These are phyloP conservation scores for Apiotrichum mycotoxinovorans DNA, from an alignment of 1,284 basidiomycete genomes.

Conservation along the genomic window DNA sequence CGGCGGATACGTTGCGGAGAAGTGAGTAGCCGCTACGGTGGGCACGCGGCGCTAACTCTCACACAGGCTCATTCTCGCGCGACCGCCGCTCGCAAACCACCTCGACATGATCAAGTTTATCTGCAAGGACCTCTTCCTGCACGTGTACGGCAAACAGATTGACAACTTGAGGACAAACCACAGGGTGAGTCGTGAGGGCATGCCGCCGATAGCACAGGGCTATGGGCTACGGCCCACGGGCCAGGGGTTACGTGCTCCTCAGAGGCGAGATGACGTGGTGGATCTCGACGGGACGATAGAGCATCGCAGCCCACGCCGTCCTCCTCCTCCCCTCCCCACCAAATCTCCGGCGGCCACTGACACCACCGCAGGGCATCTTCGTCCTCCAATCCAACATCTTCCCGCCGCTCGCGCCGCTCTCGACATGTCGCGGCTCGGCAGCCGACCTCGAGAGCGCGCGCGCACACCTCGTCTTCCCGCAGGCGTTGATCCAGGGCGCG, in stretches of 20 bases:
- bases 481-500: constrained; percentile 77
- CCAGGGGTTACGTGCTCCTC: too few species aligned
- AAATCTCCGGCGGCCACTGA: neutral
- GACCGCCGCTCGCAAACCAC: constrained; percentile 71
- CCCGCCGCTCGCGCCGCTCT: constrained; percentile 72
- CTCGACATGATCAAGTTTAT: constrained; percentile 91
- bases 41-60: neutral
- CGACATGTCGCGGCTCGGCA: constrained; percentile 63
- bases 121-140: constrained; percentile 76
- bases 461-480: constrained; percentile 73
- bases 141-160: constrained; percentile 67
- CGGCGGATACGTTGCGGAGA: constrained; percentile 77
- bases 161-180: constrained; percentile 94
- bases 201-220: too few species aligned
- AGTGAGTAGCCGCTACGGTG: constrained; percentile 54
- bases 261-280: too few species aligned
- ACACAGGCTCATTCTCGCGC: constrained; percentile 68
- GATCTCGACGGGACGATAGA: too few species aligned
- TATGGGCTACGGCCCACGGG: too few species aligned
- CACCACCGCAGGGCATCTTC: constrained; percentile 69
- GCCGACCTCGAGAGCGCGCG: constrained; percentile 70
- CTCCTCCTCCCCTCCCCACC: neutral
- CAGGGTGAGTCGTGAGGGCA: constrained; percentile 55
- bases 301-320: neutral
- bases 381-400: constrained; percentile 89